Conservation (phyloP, 768 basidiomycete genomes). For the Naganishia friedmannii region DNA sequence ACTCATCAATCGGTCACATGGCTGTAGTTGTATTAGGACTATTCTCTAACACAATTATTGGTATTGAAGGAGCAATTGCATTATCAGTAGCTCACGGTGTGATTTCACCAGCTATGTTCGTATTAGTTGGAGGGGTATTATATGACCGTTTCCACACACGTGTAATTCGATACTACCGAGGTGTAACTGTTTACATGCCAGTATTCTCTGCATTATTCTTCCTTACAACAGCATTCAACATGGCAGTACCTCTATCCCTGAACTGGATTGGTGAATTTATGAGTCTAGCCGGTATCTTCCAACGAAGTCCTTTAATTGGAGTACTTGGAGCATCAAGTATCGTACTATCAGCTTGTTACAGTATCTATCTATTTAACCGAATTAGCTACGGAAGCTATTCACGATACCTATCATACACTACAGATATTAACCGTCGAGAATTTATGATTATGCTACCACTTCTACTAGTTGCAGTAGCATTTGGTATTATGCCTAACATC, state of each 20-base stretch:
- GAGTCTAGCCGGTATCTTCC: slow-evolving; percentile 31
- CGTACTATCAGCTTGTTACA: slow-evolving; percentile 35
- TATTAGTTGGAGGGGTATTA: slow-evolving; percentile 37
- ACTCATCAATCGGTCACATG: slow-evolving; percentile 39
- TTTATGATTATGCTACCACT: slow-evolving; percentile 20
- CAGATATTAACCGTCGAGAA: slow-evolving; percentile 22
- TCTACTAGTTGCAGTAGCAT: slow-evolving; percentile 19
- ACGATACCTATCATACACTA: slow-evolving; percentile 19
- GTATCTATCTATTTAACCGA: slow-evolving; percentile 36
- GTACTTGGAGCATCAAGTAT: slow-evolving; percentile 31
- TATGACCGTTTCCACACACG: slow-evolving; percentile 40
- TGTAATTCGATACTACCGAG: slow-evolving; percentile 41
- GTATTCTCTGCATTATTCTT: slow-evolving; percentile 40
- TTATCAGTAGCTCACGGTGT: slow-evolving; percentile 40
- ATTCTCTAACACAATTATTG: slow-evolving; percentile 38
- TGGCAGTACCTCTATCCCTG: slow-evolving; percentile 36
- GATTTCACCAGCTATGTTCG: slow-evolving; percentile 40
- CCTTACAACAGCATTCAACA: slow-evolving; percentile 38
- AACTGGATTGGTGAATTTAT: slow-evolving; percentile 41
- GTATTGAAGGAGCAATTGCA: slow-evolving; percentile 37
- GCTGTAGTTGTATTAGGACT: slow-evolving; percentile 37
- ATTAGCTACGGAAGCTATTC: slow-evolving; percentile 33
- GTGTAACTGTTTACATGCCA: slow-evolving; percentile 39
- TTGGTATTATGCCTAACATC: slow-evolving; percentile 21
- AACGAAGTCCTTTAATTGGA: slow-evolving; percentile 34